These are phyloP conservation scores for Penicillium sp. DNA, from an alignment of 2,329 filamentous ascomycete genomes.

Conservation along the genomic window DNA sequence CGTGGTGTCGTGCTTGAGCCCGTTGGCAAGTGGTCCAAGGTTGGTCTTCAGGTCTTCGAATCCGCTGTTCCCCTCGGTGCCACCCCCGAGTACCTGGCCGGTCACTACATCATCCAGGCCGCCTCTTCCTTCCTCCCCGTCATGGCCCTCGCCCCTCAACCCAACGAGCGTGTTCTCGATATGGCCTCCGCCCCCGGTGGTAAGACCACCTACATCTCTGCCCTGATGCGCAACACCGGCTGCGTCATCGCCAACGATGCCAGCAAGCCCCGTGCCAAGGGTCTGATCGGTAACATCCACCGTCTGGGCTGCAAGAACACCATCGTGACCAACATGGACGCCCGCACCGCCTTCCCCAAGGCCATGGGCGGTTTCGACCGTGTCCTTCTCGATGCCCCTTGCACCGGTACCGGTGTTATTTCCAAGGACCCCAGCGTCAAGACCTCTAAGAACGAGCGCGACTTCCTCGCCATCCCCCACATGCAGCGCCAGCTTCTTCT, in stretches of 20 bases:
- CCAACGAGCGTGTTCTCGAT: constrained; percentile 83
- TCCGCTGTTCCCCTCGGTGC: constrained; percentile 78
- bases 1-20: constrained; percentile 92
- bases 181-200: constrained; percentile 93
- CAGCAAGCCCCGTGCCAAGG: constrained; percentile 85
- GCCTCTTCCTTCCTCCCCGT: constrained; percentile 96
- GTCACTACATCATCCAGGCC: constrained; percentile 95
- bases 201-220: constrained; percentile 93
- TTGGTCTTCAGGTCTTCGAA: constrained; percentile 93
- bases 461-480: constrained; percentile 89
- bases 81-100: constrained; percentile 92
- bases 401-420: constrained; percentile 94
- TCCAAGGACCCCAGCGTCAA: constrained; percentile 94
- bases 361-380: constrained; percentile 94
- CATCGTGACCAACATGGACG: constrained; percentile 91
- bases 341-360: constrained; percentile 74
- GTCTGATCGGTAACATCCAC: constrained; percentile 96
- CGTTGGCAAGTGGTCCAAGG: constrained; percentile 97
- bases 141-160: constrained; percentile 91
- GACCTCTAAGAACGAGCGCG: constrained; percentile 92
- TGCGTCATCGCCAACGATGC: constrained; percentile 94
- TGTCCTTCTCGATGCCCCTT: constrained; percentile 86
- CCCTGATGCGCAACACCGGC: constrained; percentile 94
- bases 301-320: constrained; percentile 87
- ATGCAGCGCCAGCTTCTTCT: constrained; percentile 89